These are phyloP conservation scores for Pythium diclinum DNA, from an alignment of 352 stramenopile genomes.

Conservation along the genomic window DNA sequence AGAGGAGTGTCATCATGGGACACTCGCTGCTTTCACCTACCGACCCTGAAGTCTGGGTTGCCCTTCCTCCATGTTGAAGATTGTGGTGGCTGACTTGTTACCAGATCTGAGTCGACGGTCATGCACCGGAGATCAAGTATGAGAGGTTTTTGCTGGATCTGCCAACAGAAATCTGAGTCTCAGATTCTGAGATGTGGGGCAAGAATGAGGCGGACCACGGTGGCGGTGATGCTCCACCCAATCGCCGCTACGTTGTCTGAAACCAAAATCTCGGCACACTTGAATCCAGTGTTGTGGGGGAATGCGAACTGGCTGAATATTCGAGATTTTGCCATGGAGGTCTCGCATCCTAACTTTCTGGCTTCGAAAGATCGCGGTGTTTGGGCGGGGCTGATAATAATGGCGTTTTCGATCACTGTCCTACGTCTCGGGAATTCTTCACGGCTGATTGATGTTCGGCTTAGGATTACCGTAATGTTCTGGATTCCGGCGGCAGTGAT, in stretches of 20 bases:
- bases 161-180: slow-evolving; percentile 22
- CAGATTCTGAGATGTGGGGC: slow-evolving; percentile 21
- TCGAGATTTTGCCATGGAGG: not conserved
- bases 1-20: not conserved
- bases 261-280: slow-evolving; percentile 5
- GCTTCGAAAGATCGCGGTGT: not conserved
- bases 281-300: not conserved
- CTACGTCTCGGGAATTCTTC: not conserved
- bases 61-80: slow-evolving; percentile 13
- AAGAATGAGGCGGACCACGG: not conserved
- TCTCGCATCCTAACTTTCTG: not conserved
- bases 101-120: not conserved
- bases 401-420: not conserved
- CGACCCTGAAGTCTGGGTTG: no score
- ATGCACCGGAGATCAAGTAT: slow-evolving; percentile 2
- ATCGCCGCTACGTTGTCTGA: not conserved
- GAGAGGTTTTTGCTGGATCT: slow-evolving; percentile 6
- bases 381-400: not conserved
- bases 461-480: not conserved
- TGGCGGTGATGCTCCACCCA: not conserved
- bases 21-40: not conserved
- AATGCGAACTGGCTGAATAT: not conserved
- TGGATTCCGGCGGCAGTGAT: not conserved
- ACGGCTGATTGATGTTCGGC: not conserved
- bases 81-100: slow-evolving; percentile 2